These are phyloP conservation scores for Elsinoe batatas DNA, from an alignment of 2,329 filamentous ascomycete genomes.

Conservation along the genomic window DNA sequence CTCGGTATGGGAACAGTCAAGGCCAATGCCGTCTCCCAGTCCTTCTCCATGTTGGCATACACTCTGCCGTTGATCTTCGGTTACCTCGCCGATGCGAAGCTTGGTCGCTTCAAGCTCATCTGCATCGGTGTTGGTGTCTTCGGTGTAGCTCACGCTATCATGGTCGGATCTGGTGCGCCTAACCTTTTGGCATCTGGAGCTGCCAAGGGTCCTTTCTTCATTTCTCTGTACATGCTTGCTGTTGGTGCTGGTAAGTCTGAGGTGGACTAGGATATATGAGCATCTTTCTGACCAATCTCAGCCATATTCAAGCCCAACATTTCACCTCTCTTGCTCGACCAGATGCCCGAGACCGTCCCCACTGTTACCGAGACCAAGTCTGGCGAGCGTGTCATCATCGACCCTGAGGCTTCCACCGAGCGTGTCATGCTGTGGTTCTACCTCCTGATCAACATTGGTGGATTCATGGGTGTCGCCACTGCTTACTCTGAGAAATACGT, in stretches of 20 bases:
- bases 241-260: slow-evolving; percentile 26
- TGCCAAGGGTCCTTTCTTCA: slow-evolving; percentile 30
- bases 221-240: slow-evolving; percentile 33
- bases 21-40: slow-evolving; percentile 44
- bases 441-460: slow-evolving; percentile 61
- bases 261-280: slow-evolving; percentile 24
- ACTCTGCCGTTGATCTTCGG: slow-evolving; percentile 42
- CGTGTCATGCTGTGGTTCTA: slow-evolving; percentile 55
- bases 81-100: slow-evolving; percentile 38
- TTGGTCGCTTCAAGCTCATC: slow-evolving; percentile 33
- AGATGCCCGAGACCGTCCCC: slow-evolving; percentile 32
- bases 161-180: slow-evolving; percentile 21
- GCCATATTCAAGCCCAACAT: slow-evolving; percentile 69
- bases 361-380: slow-evolving; percentile 29
- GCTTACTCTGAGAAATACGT: slow-evolving; percentile 56
- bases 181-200: slow-evolving; percentile 26
- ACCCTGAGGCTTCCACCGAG: slow-evolving; percentile 37
- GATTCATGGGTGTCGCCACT: slow-evolving; percentile 56
- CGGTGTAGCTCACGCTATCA: slow-evolving; percentile 29
- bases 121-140: slow-evolving; percentile 31
- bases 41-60: slow-evolving; percentile 50
- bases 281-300: slow-evolving; percentile 37
- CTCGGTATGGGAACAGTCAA: slow-evolving; percentile 48
- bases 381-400: slow-evolving; percentile 38
- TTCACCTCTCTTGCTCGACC: slow-evolving; percentile 37